phyloP scores from a whole-genome alignment of 805 yeast genomes.

The Barnettozyma vustinii region DNA sequence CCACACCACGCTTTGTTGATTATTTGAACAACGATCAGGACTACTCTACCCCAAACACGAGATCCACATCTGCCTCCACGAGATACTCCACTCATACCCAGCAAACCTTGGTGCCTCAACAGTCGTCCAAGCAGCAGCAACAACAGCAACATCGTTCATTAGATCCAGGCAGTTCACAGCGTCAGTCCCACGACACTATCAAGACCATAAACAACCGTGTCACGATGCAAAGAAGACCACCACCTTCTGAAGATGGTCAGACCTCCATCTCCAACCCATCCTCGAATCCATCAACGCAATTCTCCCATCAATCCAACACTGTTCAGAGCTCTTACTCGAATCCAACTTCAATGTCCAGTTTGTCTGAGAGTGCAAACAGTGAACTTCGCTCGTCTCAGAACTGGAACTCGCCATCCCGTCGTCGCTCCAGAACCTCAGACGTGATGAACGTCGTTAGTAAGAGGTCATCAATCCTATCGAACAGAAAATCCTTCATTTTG shows the following conservation, averaged over 20 bases:
- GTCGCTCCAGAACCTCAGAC: slow-evolving; percentile 24
- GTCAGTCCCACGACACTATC: slow-evolving; percentile 3
- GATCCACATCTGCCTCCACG: slow-evolving; percentile 19
- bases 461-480: slow-evolving; percentile 12
- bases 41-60: slow-evolving; percentile 1
- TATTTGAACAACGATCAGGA: slow-evolving; percentile 33
- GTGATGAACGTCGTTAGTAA: slow-evolving; percentile 8
- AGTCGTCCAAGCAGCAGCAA: background rate
- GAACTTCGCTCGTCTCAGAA: slow-evolving; percentile 22
- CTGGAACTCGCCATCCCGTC: slow-evolving; percentile 28
- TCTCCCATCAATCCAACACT: slow-evolving; percentile 15
- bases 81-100: slow-evolving; percentile 7
- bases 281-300: slow-evolving; percentile 13
- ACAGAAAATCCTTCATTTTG: slow-evolving; percentile 23
- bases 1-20: slow-evolving; percentile 61
- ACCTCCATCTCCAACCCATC: slow-evolving; percentile 26
- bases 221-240: slow-evolving; percentile 23
- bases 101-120: background rate
- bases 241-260: slow-evolving; percentile 28
- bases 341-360: slow-evolving; percentile 26
- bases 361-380: slow-evolving; percentile 21
- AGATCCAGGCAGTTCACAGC: slow-evolving; percentile 6
- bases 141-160: background rate
- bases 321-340: slow-evolving; percentile 24
- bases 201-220: slow-evolving; percentile 8